Conservation (phyloP, 2,329 filamentous ascomycete species). For the Stagonosporopsis chrysanthemi region DNA sequence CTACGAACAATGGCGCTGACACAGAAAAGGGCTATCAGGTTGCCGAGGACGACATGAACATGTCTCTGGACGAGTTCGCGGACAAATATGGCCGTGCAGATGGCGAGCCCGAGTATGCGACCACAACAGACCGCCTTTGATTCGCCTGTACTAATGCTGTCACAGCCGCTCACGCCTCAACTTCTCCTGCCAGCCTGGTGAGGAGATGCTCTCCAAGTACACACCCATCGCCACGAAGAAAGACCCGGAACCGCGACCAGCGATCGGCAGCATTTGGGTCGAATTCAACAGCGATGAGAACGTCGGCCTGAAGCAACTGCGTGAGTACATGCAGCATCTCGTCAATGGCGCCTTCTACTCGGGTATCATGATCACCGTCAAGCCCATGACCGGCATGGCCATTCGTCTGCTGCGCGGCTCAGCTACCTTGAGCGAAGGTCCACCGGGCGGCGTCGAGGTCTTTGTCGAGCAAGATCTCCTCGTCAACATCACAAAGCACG, state of each 20-base stretch:
- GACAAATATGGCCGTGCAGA: conserved; percentile 73
- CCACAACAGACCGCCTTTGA: conserved; percentile 5
- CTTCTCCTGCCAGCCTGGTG: conserved; percentile 85
- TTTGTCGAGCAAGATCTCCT: conserved; percentile 95
- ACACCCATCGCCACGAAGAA: conserved; percentile 72
- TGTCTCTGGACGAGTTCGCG: conserved; percentile 84
- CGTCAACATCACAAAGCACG: conserved; percentile 98
- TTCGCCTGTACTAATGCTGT: conserved; percentile 16
- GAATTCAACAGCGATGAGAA: conserved; percentile 84
- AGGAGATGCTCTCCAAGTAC: conserved; percentile 84
- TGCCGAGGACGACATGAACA: conserved; percentile 85
- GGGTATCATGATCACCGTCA: conserved; percentile 87
- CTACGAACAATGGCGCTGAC: conserved; percentile 28
- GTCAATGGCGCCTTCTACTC: conserved; percentile 82
- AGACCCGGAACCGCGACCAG: conserved; percentile 73
- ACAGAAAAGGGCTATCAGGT: conserved; percentile 84
- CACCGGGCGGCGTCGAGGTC: conserved; percentile 90
- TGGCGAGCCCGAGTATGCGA: conserved; percentile 76
- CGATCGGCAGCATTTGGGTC: conserved; percentile 89
- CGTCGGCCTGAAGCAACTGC: conserved; percentile 92
- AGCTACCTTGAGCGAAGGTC: conserved; percentile 46
- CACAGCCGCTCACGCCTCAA: conserved; percentile 80
- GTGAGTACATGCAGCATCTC: conserved; percentile 84
- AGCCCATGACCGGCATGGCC: conserved; percentile 82
- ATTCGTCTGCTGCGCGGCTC: conserved; percentile 45